These are phyloP conservation scores for Corynespora cassiicola DNA, from an alignment of 2,329 filamentous ascomycete genomes.

Conservation along the genomic window DNA sequence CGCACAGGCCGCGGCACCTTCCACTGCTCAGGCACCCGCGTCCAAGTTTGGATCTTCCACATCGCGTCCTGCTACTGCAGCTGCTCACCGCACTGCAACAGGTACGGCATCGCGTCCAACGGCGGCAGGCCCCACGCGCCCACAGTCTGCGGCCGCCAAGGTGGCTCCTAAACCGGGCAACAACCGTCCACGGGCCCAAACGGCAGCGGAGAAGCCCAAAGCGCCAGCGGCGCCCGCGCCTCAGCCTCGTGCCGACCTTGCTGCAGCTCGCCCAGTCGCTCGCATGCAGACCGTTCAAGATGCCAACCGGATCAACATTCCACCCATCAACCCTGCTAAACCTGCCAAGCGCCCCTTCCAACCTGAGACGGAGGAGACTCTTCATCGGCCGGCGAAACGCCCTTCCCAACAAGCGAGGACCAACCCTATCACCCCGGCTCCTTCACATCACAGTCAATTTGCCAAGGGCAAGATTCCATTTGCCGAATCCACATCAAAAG, in stretches of 20 bases:
- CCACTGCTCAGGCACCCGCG: constrained; percentile 18
- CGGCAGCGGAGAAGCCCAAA: constrained; percentile 66
- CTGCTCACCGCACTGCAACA: constrained; percentile 11
- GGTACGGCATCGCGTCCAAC: constrained; percentile 1
- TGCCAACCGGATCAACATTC: constrained; percentile 55
- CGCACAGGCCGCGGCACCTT: constrained; percentile 29
- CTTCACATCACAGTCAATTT: constrained; percentile 78
- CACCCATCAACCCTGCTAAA: constrained; percentile 72
- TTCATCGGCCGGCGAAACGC: constrained; percentile 48
- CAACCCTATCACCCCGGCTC: constrained; percentile 53
- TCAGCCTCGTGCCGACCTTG: constrained; percentile 57
- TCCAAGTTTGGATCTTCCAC: constrained; percentile 55
- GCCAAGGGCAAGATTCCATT: constrained; percentile 91
- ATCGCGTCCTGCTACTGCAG: constrained; percentile 56
- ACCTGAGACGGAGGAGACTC: constrained; percentile 71
- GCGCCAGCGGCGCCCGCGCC: constrained; percentile 27
- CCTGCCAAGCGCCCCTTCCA: constrained; percentile 76
- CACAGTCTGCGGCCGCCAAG: constrained; percentile 29
- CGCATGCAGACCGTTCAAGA: constrained; percentile 70
- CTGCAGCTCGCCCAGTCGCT: constrained; percentile 61
- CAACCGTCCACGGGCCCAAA: constrained; percentile 51
- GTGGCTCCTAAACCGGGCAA: constrained; percentile 31
- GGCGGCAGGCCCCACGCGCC: constrained; percentile 1
- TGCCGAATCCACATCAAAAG: no score
- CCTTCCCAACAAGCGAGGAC: constrained; percentile 53